phyloP scores from a whole-genome alignment of 1,284 basidiomycete genomes.

The Xerocomus amazonicus region DNA sequence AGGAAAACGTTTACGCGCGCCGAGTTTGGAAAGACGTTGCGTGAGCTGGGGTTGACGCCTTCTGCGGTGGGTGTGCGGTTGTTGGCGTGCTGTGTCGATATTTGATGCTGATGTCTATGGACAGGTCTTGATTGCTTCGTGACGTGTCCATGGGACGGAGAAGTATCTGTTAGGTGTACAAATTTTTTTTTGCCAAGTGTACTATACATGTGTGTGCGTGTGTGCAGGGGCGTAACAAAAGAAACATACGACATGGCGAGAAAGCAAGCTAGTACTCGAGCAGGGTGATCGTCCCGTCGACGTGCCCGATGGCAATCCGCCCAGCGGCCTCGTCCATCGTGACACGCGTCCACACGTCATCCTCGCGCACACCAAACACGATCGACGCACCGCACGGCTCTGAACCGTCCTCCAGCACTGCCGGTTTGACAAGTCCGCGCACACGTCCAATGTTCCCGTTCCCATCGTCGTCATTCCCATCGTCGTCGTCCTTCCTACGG shows the following conservation, averaged over 20 bases:
- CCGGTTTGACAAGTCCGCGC: too few relatives aligned
- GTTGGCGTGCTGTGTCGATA: too few relatives aligned
- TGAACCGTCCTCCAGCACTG: not conserved
- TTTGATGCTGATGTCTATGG: not conserved
- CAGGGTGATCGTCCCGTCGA: constrained; percentile 48
- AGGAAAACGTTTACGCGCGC: constrained; percentile 66
- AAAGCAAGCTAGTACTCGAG: constrained; percentile 39
- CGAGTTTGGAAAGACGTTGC: constrained; percentile 67
- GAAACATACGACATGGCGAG: not conserved
- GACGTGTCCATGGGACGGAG: not conserved
- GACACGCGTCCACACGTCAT: constrained; percentile 50
- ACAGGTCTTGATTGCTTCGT: constrained; percentile 55
- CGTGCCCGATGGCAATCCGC: constrained; percentile 50
- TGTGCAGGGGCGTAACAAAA: not conserved
- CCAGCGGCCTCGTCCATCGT: constrained; percentile 61
- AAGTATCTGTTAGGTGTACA: not conserved
- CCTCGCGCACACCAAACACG: constrained; percentile 43
- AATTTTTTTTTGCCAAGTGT: not conserved
- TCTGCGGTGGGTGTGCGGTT: constrained; percentile 55
- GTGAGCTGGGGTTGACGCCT: constrained; percentile 72
- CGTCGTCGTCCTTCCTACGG: not conserved
- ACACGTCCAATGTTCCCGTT: not conserved
- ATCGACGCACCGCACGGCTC: constrained; percentile 29
- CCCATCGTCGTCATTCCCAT: not conserved
- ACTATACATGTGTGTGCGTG: not conserved